phyloP scores from a whole-genome alignment of 768 basidiomycete genomes.

The Cystofilobasidium macerans region DNA sequence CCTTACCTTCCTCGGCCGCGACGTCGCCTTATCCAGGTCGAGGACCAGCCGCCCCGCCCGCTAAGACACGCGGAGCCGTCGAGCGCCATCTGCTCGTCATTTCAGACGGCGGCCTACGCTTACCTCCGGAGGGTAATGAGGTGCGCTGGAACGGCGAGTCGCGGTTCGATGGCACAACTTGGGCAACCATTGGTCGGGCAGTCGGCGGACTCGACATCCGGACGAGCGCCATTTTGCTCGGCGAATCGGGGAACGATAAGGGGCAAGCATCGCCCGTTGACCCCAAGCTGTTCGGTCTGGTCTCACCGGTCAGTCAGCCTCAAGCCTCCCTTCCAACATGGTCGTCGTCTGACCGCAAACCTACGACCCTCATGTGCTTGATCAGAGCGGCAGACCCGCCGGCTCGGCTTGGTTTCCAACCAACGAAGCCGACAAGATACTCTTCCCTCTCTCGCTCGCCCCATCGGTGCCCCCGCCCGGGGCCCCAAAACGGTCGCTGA shows the following conservation, averaged over 20 bases:
- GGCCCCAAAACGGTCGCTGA: neutral
- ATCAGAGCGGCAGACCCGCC: neutral
- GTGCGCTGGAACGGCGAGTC: neutral
- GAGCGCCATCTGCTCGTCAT: constrained; percentile 6
- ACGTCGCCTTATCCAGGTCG: neutral
- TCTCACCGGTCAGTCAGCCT: neutral
- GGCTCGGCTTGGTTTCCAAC: neutral
- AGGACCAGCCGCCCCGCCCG: neutral
- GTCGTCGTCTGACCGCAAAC: no score
- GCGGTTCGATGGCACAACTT: neutral
- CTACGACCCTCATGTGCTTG: no score
- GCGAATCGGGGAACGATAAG: neutral
- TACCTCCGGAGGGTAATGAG: neutral
- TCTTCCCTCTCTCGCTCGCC: neutral
- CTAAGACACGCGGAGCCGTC: neutral
- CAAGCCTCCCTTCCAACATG: no score
- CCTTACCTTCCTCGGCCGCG: neutral
- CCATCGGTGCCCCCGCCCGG: neutral
- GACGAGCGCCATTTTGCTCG: neutral
- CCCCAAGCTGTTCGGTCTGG: neutral
- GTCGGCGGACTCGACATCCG: neutral
- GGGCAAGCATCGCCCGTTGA: neutral
- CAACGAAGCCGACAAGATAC: neutral
- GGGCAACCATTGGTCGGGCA: neutral
- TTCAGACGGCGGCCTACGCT: neutral